Conservation (phyloP, 164 flowering plant species). For the Annona squamosa region DNA sequence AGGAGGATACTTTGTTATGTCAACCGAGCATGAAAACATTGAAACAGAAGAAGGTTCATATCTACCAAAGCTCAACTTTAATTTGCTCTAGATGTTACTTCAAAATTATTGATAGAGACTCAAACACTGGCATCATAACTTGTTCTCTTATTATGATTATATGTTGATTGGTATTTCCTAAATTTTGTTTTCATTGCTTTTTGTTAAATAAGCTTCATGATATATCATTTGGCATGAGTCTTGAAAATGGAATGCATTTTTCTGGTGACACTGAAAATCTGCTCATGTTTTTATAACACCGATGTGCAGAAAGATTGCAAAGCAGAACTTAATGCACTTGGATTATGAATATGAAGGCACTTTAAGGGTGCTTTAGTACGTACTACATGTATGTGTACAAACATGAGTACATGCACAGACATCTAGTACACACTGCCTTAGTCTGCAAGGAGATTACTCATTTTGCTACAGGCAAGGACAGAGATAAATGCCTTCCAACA, state of each 20-base stretch:
- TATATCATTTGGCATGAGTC: no score
- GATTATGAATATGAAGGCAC: not conserved
- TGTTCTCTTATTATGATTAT: not conserved
- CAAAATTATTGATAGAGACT: not conserved
- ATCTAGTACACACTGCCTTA: not conserved
- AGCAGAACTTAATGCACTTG: not conserved
- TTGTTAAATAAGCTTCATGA: not conserved
- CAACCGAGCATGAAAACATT: slow-evolving; percentile 54
- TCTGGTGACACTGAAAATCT: not conserved
- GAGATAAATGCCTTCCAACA: not conserved
- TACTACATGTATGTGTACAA: not conserved
- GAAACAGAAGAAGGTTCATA: slow-evolving; percentile 78
- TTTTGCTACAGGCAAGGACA: not conserved
- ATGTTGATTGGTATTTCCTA: no score
- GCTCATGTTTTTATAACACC: not conserved
- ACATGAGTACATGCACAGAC: not conserved
- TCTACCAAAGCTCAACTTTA: slow-evolving; percentile 1
- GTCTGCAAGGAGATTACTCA: not conserved
- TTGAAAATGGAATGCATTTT: no score
- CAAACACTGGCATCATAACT: not conserved
- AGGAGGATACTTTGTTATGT: slow-evolving; percentile 82
- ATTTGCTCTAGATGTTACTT: not conserved
- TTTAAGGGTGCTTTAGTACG: not conserved
- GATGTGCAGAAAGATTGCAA: not conserved
- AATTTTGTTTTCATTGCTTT: no score